Evolutionary conservation across 192 early-diverging fungal species (phyloP), one percentile per base, ranked within the genome.

Genomic region (Geranomyces michiganensis): DNA sequence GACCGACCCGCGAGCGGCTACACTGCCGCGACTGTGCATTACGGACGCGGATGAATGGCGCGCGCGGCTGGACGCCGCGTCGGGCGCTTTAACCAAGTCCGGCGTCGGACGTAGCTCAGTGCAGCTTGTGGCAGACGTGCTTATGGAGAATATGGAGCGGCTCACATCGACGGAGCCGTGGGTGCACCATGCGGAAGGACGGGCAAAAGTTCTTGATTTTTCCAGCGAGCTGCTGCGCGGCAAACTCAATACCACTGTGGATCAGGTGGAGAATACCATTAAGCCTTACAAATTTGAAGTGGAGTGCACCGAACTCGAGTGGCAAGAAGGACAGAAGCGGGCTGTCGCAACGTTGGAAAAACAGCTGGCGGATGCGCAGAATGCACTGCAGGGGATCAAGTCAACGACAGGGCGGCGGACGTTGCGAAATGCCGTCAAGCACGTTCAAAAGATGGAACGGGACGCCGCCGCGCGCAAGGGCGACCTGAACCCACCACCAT

Each of bases 241-340:
- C 64, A 95, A 96, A 61, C 95, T 93, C 82, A 89, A 92, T 43
- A 83, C 92, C 4, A 92, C 96, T 7, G 88, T 94, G 12, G 97
- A 97, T 74, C 96, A 97, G 80, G 97, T 99, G 9, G 97, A 99
- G 69, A 99, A 97, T 82, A 97, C 95, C 1, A 95, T 99, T 79
- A 99, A 99, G 79, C 97, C 96, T 17, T 96, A 92, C 85, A 99
- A 99, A 82, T 96, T 94, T 69, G 96, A 99, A 80, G 92, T 97
- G 13, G 96, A 99, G 73, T 88, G 91, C 41, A 89, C 91, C 22
- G 92, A 94, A 27, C 82, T 87, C 60, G 97, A 99, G 77, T 99
- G 97, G 97, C 77, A 80, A 21, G 94, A 97, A 65, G 97, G 93
- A 14, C 87, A 90, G 64, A 91, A 91, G 72, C 87, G 94, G 30